A percentile compares a stretch with the other conserved stretches of the same genome.
Evolutionary conservation across 257 asterid species (phyloP).

Genomic region (Schizonepeta tenuifolia): DNA sequence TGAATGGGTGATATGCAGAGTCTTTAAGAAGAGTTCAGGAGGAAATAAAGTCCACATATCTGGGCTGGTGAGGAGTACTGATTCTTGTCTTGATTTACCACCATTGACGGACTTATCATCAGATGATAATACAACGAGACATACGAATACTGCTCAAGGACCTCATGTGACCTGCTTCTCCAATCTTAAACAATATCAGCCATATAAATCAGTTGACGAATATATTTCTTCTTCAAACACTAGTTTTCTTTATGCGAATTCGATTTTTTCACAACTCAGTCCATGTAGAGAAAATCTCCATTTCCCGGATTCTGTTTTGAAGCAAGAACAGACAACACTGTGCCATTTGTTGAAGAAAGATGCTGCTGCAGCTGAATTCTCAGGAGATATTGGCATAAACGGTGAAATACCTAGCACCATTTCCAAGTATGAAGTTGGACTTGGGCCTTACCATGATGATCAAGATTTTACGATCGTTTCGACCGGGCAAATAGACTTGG

Average conservation of each 20-base stretch:
- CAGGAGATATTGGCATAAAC: slow-evolving; percentile 22
- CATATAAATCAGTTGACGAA: slow-evolving; percentile 8
- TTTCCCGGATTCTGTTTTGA: slow-evolving; percentile 29
- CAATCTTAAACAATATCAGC: slow-evolving; percentile 44
- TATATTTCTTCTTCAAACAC: slow-evolving; percentile 30
- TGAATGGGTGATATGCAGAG: slow-evolving; percentile 80
- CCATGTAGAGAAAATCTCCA: slow-evolving; percentile 34
- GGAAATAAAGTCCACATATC: slow-evolving; percentile 70
- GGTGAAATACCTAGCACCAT: not conserved
- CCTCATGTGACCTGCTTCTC: slow-evolving; percentile 72
- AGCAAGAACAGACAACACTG: slow-evolving; percentile 51
- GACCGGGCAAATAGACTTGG: slow-evolving; percentile 36
- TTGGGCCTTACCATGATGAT: slow-evolving; percentile 32
- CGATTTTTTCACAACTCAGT: slow-evolving; percentile 33
- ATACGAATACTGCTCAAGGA: slow-evolving; percentile 27
- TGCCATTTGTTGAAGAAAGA: slow-evolving; percentile 40
- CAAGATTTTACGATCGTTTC: slow-evolving; percentile 35
- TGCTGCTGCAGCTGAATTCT: slow-evolving; percentile 18
- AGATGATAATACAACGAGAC: slow-evolving; percentile 30
- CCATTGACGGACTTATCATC: slow-evolving; percentile 51
- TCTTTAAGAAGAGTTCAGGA: slow-evolving; percentile 62
- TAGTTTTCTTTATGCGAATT: slow-evolving; percentile 25
- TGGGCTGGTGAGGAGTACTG: slow-evolving; percentile 27
- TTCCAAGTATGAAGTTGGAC: slow-evolving; percentile 27
- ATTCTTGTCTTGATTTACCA: slow-evolving; percentile 43